A percentile compares a stretch with the other conserved stretches of the same genome.
These are phyloP conservation scores for Umbelopsis ramanniana DNA, from an alignment of 192 early-diverging fungal genomes.

Conservation along the genomic window DNA sequence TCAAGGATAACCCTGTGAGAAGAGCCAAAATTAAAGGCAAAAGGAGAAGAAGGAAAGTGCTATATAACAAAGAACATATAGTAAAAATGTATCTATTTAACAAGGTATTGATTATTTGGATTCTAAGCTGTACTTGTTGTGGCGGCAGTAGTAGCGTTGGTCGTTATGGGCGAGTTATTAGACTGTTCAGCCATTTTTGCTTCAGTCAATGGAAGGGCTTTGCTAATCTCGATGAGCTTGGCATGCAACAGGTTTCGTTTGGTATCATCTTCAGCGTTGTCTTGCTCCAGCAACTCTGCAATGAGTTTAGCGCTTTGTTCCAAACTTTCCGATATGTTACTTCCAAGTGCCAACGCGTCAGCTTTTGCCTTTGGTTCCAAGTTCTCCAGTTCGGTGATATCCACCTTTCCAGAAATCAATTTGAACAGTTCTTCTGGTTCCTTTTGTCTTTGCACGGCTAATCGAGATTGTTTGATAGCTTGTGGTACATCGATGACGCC, in stretches of 20 bases:
- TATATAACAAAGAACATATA: slow-evolving; percentile 7
- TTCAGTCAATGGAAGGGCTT: background rate
- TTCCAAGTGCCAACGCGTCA: background rate
- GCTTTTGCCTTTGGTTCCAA: background rate
- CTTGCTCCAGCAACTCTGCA: background rate
- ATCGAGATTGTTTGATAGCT: slow-evolving; percentile 8
- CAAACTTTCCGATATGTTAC: background rate
- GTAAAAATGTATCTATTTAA: slow-evolving; percentile 6
- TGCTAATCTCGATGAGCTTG: slow-evolving; percentile 11
- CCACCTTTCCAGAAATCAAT: slow-evolving; percentile 12
- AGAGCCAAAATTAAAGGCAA: background rate
- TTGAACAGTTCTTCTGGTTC: slow-evolving; percentile 9
- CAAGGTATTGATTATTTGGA: background rate
- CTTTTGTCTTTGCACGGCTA: background rate
- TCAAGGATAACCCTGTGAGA: background rate
- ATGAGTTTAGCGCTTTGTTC: slow-evolving; percentile 4
- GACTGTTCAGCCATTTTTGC: background rate
- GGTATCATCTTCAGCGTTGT: background rate
- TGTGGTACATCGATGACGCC: slow-evolving; percentile 24
- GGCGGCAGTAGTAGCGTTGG: background rate
- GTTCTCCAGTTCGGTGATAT: slow-evolving; percentile 8
- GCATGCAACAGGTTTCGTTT: background rate
- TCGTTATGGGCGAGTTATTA: background rate
- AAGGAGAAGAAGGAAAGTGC: background rate
- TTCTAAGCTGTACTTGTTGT: slow-evolving; percentile 12